A percentile compares a stretch with the other conserved stretches of the same genome.
Evolutionary conservation across 345 rosid genomes (phyloP).

Genomic region (Atalantia buxifolia): DNA sequence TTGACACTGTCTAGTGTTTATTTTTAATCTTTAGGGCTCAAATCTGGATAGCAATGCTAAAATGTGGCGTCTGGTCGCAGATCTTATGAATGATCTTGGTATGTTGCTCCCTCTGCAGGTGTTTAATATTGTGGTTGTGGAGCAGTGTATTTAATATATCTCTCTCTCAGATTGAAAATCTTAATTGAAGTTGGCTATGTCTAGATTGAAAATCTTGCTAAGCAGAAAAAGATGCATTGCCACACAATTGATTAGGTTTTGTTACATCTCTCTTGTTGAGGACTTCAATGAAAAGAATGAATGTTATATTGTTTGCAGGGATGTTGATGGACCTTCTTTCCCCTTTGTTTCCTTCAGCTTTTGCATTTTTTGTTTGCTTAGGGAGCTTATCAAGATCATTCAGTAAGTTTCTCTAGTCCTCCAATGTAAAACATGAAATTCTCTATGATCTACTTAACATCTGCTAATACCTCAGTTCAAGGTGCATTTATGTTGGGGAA

Average conservation of each 20-base stretch:
- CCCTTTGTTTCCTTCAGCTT: slow-evolving; percentile 87
- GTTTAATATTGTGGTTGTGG: neutral
- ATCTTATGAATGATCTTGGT: slow-evolving; percentile 96
- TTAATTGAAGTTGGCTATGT: neutral
- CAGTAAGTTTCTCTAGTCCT: slow-evolving; percentile 49
- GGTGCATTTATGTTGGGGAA: neutral
- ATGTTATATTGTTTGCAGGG: slow-evolving; percentile 51
- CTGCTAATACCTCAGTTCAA: neutral
- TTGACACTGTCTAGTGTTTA: neutral
- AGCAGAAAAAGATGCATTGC: neutral
- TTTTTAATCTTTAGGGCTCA: slow-evolving; percentile 60
- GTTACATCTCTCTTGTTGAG: neutral
- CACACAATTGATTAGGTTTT: neutral
- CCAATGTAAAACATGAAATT: neutral
- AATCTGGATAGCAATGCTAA: slow-evolving; percentile 88
- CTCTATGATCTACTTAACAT: neutral
- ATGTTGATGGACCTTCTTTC: slow-evolving; percentile 98
- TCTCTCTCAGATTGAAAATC: neutral
- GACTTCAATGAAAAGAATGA: slow-evolving; percentile 11
- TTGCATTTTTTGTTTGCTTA: slow-evolving; percentile 82
- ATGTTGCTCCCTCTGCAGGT: slow-evolving; percentile 11
- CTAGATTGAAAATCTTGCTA: neutral
- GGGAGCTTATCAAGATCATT: slow-evolving; percentile 95
- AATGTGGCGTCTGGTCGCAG: slow-evolving; percentile 97
- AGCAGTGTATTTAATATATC: neutral